Evolutionary conservation across 176 grass and related monocot species (phyloP).

Genomic region (Rhynchospora breviuscula): DNA sequence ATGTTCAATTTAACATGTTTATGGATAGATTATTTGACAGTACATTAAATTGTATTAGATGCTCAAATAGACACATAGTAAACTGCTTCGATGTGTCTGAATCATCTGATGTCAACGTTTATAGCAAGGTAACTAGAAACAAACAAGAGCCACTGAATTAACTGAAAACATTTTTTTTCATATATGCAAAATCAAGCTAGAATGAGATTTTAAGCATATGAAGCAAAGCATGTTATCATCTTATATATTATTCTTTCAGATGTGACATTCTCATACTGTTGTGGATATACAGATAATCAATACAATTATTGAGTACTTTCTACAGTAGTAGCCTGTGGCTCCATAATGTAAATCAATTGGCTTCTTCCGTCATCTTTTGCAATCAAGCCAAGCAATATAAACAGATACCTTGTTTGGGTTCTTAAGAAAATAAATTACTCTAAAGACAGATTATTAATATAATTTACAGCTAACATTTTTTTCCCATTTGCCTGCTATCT

Average conservation of each 20-base stretch:
- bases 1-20: background rate
- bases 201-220: background rate
- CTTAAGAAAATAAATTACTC: background rate
- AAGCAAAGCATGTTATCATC: background rate
- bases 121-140: background rate
- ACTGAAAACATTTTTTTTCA: background rate
- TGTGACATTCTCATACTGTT: background rate
- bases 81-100: background rate
- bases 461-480: background rate
- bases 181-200: background rate
- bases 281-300: background rate
- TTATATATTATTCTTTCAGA: background rate
- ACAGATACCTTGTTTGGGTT: background rate
- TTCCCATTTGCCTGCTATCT: background rate
- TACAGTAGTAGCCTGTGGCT: background rate
- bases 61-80: background rate
- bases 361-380: background rate
- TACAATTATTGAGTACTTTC: background rate
- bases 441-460: background rate
- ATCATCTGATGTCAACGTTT: background rate
- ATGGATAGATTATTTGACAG: background rate
- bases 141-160: background rate
- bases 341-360: background rate
- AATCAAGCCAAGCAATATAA: background rate
- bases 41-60: background rate